Evolutionary conservation across 2,329 filamentous ascomycete species (phyloP), one percentile per base, ranked within the genome.

Genomic region (Fusarium dlaminii): DNA sequence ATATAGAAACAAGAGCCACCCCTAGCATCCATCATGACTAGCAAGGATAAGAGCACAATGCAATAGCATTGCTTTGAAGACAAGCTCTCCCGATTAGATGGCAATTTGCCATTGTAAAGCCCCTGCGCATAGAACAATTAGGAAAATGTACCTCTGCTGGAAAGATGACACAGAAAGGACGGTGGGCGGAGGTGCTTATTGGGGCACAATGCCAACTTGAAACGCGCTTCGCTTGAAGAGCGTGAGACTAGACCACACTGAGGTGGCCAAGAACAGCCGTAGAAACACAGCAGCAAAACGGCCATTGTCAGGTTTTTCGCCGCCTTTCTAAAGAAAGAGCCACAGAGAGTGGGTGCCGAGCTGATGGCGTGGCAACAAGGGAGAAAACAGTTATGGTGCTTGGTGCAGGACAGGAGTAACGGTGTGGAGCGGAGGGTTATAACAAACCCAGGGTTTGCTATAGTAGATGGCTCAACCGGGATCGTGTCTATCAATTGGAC

Each of bases 1-100:
- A 86, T 87, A 86, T 87, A 86, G 85, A 86, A 87, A 84, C 83
- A 82, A 81, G 60, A 69, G 67, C 64, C 74, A 74, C 76, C 80
- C 82, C 80, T 79, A 70, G 56, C 71, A 74, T 75, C 68, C 64
- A 68, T 73, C 67, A 75, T 70, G 58, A 70, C 65, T 72, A 63
- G 65, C 75, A 71, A 74, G 77, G 75, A 68, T 76, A 68, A 63
- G 63, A 65, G 56, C 60, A 57, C 67, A 73, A 72, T 66, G 61
- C 65, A 63, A 72, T 63, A 65, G 66, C 58, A 69, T 64, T 60
- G 66, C 63, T 58, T 67, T 68, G 49, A 72, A 75, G 62, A 65
- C 76, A 60, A 69, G 65, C 66, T 73, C 67, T 72, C 63, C 57
- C 67, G 66, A 70, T 60, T 48, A 76, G 63, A 73, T 74, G 68